A percentile compares a stretch with the other conserved stretches of the same genome.
Conservation (phyloP, 1,139 yeast genomes). For the Pichia sp. region DNA sequence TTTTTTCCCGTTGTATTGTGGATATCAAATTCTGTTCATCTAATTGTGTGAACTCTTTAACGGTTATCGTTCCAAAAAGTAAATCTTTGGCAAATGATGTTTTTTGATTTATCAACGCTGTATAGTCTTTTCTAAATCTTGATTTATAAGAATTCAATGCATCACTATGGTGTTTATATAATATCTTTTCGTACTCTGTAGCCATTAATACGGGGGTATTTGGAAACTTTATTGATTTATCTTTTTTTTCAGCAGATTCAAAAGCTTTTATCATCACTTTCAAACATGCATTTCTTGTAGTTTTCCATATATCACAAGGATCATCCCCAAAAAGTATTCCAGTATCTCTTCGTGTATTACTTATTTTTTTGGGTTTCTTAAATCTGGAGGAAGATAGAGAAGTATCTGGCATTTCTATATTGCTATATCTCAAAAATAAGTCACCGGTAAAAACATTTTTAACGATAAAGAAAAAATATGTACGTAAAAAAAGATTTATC, state of each 20-base stretch:
- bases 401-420: neutral
- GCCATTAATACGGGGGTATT: constrained; percentile 11
- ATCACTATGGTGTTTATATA: constrained; percentile 14
- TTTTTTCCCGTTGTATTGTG: constrained; percentile 22
- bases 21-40: constrained; percentile 28
- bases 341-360: neutral
- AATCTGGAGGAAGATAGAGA: neutral
- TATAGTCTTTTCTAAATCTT: constrained; percentile 26
- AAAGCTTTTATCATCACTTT: constrained; percentile 19
- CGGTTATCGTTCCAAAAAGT: constrained; percentile 20
- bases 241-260: constrained; percentile 3
- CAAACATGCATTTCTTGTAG: constrained; percentile 23
- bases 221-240: neutral
- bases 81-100: constrained; percentile 26
- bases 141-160: constrained; percentile 21
- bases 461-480: neutral
- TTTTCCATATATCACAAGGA: constrained; percentile 24
- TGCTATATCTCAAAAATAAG: too few relatives aligned
- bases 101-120: constrained; percentile 27
- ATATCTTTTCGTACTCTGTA: constrained; percentile 18
- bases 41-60: constrained; percentile 16
- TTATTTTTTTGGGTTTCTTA: neutral
- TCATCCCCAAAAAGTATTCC: constrained; percentile 23
- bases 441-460: neutral
- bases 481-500: too few relatives aligned